These are phyloP conservation scores for Suillus tomentosus DNA, from an alignment of 768 basidiomycete genomes.

Conservation along the genomic window DNA sequence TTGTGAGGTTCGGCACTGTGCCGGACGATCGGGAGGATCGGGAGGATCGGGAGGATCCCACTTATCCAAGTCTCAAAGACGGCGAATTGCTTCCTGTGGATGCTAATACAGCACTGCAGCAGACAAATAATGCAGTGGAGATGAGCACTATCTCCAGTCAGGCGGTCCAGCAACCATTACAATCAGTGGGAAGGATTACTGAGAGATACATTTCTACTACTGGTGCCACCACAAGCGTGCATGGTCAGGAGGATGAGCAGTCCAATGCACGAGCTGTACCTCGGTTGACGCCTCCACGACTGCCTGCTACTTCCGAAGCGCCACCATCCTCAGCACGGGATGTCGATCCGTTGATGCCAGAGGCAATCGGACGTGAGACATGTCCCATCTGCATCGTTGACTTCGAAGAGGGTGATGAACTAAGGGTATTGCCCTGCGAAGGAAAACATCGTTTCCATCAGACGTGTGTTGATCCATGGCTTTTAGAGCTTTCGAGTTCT, in stretches of 20 bases:
- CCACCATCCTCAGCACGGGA: conserved; percentile 12
- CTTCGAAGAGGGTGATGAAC: conserved; percentile 91
- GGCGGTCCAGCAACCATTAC: neutral
- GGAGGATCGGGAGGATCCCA: conserved; percentile 8
- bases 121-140: conserved; percentile 18
- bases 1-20: conserved; percentile 76
- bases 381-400: conserved; percentile 96
- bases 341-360: conserved; percentile 52
- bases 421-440: conserved; percentile 89
- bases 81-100: conserved; percentile 27
- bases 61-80: conserved; percentile 31
- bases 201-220: conserved; percentile 5
- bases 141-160: neutral
- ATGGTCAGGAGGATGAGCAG: conserved; percentile 8
- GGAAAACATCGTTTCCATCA: conserved; percentile 91
- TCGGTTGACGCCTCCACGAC: conserved; percentile 10
- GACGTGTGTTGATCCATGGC: conserved; percentile 90
- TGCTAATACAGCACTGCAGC: conserved; percentile 5
- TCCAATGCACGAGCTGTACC: conserved; percentile 12
- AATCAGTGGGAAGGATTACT: neutral
- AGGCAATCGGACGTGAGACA: conserved; percentile 75
- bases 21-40: conserved; percentile 9
- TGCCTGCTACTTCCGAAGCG: conserved; percentile 4
- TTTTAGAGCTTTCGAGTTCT: conserved; percentile 84
- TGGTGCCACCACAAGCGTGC: neutral